A percentile compares a stretch with the other conserved stretches of the same genome.
Conservation (phyloP, 441 rosid genomes). For the Capsella rubella region DNA sequence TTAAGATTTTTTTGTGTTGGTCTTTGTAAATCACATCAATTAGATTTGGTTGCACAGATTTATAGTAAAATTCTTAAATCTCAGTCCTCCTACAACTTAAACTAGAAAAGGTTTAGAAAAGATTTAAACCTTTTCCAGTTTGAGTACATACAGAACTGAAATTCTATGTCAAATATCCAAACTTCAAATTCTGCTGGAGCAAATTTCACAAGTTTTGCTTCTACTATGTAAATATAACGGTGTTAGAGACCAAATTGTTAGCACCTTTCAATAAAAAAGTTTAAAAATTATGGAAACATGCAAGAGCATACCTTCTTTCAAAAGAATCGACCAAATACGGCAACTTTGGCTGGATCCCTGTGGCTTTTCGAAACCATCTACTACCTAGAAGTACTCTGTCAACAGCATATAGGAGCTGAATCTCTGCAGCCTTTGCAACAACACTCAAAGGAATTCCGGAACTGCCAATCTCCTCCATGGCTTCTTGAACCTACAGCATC, state of each 20-base stretch:
- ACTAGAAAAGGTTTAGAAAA: conserved; percentile 3
- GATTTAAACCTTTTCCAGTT: not conserved
- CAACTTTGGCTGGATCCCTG: conserved; percentile 94
- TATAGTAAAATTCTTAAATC: not conserved
- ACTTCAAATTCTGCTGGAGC: conserved; percentile 11
- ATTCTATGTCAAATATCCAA: conserved; percentile 13
- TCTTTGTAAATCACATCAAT: conserved; percentile 8
- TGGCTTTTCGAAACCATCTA: conserved; percentile 94
- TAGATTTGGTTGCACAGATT: not conserved
- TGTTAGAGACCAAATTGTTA: conserved; percentile 3
- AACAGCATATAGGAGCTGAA: conserved; percentile 82
- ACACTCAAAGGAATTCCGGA: conserved; percentile 86
- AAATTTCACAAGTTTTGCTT: not conserved
- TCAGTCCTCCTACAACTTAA: not conserved
- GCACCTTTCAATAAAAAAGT: not conserved
- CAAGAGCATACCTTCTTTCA: conserved; percentile 74
- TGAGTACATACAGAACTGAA: not conserved
- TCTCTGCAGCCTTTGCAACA: conserved; percentile 95
- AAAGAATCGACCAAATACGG: conserved; percentile 94
- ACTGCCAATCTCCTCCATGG: conserved; percentile 85
- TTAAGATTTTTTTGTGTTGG: conserved; percentile 5
- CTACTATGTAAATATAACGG: not conserved
- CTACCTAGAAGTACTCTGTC: conserved; percentile 86
- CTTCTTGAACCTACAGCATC: conserved; percentile 75
- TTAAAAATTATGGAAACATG: not conserved